These are phyloP conservation scores for Intubia oerlemansii DNA, from an alignment of 2,329 filamentous ascomycete species.

Conservation along the genomic window DNA sequence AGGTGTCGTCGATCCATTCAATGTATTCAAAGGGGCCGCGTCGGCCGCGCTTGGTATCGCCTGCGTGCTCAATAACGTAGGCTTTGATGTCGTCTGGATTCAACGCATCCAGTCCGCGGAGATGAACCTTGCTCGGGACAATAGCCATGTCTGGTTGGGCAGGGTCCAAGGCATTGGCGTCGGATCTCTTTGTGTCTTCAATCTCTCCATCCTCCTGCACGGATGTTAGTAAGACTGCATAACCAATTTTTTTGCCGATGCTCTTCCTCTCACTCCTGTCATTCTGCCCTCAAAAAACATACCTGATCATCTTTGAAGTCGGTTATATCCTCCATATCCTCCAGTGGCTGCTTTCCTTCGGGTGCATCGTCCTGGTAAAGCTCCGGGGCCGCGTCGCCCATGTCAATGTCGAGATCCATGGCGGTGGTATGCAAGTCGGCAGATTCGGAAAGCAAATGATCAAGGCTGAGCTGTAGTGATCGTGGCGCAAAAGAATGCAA, in stretches of 20 bases:
- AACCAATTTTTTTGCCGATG: too few relatives aligned
- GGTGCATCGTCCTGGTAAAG: constrained; percentile 1
- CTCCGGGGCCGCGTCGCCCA: constrained; percentile 34
- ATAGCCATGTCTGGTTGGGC: too few relatives aligned
- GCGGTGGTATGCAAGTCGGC: too few relatives aligned
- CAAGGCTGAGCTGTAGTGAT: too few relatives aligned
- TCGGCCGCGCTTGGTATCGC: constrained; percentile 22
- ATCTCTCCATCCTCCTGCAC: constrained; percentile 19
- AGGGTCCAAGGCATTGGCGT: not conserved
- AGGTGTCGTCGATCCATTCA: constrained; percentile 91
- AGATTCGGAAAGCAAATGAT: too few relatives aligned
- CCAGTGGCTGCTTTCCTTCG: constrained; percentile 10
- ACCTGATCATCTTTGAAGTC: constrained; percentile 8
- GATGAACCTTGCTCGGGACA: constrained; percentile 48
- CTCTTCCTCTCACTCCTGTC: too few relatives aligned
- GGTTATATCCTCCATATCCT: constrained; percentile 14
- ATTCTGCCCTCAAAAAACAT: too few relatives aligned
- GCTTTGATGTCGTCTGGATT: constrained; percentile 60
- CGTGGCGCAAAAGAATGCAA: too few relatives aligned
- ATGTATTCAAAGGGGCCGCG: constrained; percentile 34
- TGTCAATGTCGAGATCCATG: constrained; percentile 53
- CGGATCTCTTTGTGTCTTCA: constrained; percentile 3
- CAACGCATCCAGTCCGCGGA: constrained; percentile 65
- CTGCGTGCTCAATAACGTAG: constrained; percentile 50
- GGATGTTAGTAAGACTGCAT: too few relatives aligned